These are phyloP conservation scores for Phytophthora colocasiae DNA, from an alignment of 352 stramenopile species.

Conservation along the genomic window DNA sequence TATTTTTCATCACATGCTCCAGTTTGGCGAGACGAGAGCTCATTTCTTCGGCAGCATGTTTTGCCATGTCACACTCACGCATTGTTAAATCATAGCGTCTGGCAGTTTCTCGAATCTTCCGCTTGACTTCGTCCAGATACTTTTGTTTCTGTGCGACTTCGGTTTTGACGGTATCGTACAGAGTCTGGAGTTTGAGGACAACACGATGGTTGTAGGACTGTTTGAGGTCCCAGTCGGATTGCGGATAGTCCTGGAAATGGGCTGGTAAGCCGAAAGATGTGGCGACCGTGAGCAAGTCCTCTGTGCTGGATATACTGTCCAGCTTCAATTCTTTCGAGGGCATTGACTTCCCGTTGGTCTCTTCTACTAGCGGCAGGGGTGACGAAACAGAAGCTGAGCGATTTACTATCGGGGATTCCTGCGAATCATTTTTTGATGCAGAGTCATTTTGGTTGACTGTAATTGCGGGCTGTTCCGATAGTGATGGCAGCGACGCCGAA, in stretches of 20 bases:
- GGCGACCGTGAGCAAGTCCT: conserved; percentile 33
- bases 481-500: conserved; percentile 40
- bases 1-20: conserved; percentile 62
- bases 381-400: neutral
- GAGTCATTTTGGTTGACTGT: conserved; percentile 4
- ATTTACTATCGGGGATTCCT: neutral
- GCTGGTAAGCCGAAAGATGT: conserved; percentile 70
- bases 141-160: conserved; percentile 72
- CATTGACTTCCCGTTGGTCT: conserved; percentile 1
- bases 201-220: conserved; percentile 83
- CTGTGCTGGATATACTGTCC: conserved; percentile 31
- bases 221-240: conserved; percentile 80
- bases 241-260: conserved; percentile 82
- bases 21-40: conserved; percentile 69
- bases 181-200: conserved; percentile 77
- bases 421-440: conserved; percentile 1
- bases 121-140: conserved; percentile 62
- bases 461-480: conserved; percentile 22
- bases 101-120: conserved; percentile 70
- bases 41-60: conserved; percentile 81
- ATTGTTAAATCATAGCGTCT: conserved; percentile 70
- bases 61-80: conserved; percentile 82
- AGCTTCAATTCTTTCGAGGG: conserved; percentile 33
- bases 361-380: neutral
- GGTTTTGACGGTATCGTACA: conserved; percentile 69